phyloP scores from a whole-genome alignment of 2,329 filamentous ascomycete species.

The Hypoxylon sp. region DNA sequence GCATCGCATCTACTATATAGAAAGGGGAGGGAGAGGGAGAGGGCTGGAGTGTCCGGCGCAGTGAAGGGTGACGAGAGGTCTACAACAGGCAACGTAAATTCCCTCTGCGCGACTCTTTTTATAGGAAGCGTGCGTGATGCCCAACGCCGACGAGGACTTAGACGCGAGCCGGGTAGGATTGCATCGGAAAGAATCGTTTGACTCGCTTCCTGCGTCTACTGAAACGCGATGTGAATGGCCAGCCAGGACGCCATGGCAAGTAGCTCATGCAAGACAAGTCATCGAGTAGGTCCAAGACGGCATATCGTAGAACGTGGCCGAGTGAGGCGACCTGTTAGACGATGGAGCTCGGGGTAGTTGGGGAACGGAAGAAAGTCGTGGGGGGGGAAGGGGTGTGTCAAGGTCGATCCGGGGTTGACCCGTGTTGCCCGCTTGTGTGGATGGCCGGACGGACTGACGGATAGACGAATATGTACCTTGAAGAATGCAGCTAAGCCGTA shows the following conservation, averaged over 20 bases:
- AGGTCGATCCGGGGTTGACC: conserved; percentile 32
- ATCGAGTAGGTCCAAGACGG: conserved; percentile 32
- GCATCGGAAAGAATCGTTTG: conserved; percentile 37
- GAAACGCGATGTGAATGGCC: conserved; percentile 38
- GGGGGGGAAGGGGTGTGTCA: conserved; percentile 5
- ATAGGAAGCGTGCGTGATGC: conserved; percentile 27
- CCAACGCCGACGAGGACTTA: conserved; percentile 36
- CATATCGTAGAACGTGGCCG: conserved; percentile 14
- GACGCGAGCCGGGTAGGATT: conserved; percentile 38
- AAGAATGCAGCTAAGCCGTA: not conserved
- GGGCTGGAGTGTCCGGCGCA: conserved; percentile 21
- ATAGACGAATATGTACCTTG: not conserved
- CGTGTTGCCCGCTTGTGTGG: too few species aligned
- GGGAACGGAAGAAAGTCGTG: conserved; percentile 9
- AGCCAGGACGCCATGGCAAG: conserved; percentile 29
- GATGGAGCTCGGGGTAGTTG: conserved; percentile 10
- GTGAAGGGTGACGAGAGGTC: conserved; percentile 17
- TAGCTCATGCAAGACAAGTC: conserved; percentile 43
- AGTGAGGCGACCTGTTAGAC: conserved; percentile 39
- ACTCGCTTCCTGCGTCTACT: conserved; percentile 24
- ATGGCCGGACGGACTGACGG: not conserved
- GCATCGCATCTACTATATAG: conserved; percentile 24
- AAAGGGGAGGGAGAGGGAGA: conserved; percentile 22
- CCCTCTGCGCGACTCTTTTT: conserved; percentile 4
- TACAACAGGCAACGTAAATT: conserved; percentile 14